Conservation (phyloP, 2,329 filamentous ascomycete genomes). For the Didymella segeticola region DNA sequence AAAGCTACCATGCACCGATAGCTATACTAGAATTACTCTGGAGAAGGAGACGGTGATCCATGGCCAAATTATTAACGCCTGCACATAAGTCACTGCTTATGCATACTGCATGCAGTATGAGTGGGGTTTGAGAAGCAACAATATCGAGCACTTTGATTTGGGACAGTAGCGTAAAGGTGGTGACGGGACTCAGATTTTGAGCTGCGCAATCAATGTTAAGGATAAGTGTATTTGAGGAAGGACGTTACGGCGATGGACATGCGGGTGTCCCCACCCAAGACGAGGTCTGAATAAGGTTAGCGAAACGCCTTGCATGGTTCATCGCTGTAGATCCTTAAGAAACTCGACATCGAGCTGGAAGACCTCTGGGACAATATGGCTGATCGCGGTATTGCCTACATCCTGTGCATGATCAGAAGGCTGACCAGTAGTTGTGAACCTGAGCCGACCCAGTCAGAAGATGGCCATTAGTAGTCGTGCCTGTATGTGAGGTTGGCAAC, state of each 20-base stretch:
- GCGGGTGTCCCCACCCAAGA: constrained; percentile 44
- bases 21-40: constrained; percentile 56
- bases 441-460: too few relatives aligned
- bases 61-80: constrained; percentile 49
- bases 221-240: constrained; percentile 38
- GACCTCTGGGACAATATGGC: constrained; percentile 34
- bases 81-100: constrained; percentile 56
- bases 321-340: constrained; percentile 27
- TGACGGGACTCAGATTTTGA: constrained; percentile 29
- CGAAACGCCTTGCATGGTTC: neutral
- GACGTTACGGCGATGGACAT: constrained; percentile 42
- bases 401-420: constrained; percentile 25
- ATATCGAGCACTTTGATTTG: constrained; percentile 51
- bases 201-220: constrained; percentile 41
- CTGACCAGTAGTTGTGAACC: neutral
- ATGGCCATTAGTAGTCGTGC: too few relatives aligned
- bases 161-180: constrained; percentile 50
- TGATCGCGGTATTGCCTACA: constrained; percentile 41
- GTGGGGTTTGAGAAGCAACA: constrained; percentile 46
- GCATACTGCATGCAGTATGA: constrained; percentile 43
- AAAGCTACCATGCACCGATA: constrained; percentile 58
- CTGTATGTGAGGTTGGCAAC: too few relatives aligned
- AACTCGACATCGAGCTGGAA: constrained; percentile 37
- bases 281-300: constrained; percentile 15
- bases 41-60: constrained; percentile 46